Evolutionary conservation across 495 filamentous ascomycete genomes (phyloP).

Genomic region (Penicillium fimorum): DNA sequence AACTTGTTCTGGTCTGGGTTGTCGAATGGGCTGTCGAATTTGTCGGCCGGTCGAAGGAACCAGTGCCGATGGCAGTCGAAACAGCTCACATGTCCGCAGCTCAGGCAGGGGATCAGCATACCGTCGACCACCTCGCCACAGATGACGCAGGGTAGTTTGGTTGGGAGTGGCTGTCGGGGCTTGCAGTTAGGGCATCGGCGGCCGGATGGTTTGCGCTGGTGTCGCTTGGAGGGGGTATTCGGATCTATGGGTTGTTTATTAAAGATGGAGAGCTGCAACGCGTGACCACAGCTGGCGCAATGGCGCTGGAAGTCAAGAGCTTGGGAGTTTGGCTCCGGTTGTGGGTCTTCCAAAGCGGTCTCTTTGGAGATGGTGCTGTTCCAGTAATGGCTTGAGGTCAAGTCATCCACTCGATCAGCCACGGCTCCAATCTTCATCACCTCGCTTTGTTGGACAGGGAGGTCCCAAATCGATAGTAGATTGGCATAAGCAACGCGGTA

Average conservation of each 20-base stretch:
- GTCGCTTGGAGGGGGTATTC: conserved; percentile 25
- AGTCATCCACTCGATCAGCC: conserved; percentile 16
- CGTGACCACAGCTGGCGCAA: conserved; percentile 44
- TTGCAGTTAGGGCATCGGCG: conserved; percentile 38
- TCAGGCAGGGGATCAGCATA: conserved; percentile 51
- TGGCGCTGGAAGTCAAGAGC: conserved; percentile 46
- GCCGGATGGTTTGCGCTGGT: conserved; percentile 18
- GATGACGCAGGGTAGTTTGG: conserved; percentile 45
- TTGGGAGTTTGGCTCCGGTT: conserved; percentile 12
- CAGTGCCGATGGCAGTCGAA: conserved; percentile 46
- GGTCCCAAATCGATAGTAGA: conserved; percentile 77
- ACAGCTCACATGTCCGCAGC: conserved; percentile 53
- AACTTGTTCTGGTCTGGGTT: conserved; percentile 13
- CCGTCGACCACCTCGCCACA: conserved; percentile 48
- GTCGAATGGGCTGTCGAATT: conserved; percentile 14
- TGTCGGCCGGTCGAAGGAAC: conserved; percentile 30
- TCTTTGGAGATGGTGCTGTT: conserved; percentile 24
- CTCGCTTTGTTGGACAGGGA: conserved; percentile 71
- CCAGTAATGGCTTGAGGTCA: conserved; percentile 24
- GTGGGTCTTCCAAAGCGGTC: conserved; percentile 24
- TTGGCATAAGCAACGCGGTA: conserved; percentile 82
- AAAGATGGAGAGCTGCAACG: conserved; percentile 44
- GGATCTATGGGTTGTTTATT: conserved; percentile 19
- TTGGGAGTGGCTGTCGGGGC: conserved; percentile 38
- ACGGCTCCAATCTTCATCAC: conserved; percentile 69